Evolutionary conservation across 2,329 filamentous ascomycete genomes (phyloP), one percentile per base, ranked within the genome.

Genomic region (Pseudogymnoascus sp.): DNA sequence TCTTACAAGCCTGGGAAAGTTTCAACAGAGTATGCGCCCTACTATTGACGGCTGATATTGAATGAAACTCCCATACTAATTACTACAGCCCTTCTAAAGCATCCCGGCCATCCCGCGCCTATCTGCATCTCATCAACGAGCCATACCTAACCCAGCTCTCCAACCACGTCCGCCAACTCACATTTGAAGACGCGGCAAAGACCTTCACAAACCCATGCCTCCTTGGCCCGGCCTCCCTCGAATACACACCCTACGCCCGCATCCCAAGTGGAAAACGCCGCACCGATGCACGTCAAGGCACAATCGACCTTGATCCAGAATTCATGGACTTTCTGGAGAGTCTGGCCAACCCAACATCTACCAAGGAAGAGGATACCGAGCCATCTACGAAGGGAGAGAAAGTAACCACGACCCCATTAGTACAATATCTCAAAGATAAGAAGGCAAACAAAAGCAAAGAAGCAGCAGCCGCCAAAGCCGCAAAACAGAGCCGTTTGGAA

Each of bases 231-330:
- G 93, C 95, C 0, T 83, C 84, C 4, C 79, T 97, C 59, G 93
- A 96, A 71, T 90, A 90, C 70, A 86, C 93, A 16, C 84, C 89
- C 0, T 96, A 93, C 77, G 90, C 91, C 68, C 93, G 93, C 70
- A 84, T 91, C 1, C 91, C 93, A 1, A 85, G 84, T 64, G 84
- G 82, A 37, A 91, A 90, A 73, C 84, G 85, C 60, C 87, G 91
- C 35, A 84, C 86, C 62, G 95, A 99, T 78, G 86, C 87, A 61
- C 87, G 93, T 12, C 91, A 96, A 74, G 95, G 93, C 61, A 96
- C 92, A 2, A 98, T 99, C 68, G 95, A 99, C 70, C 92, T 96
- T 73, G 95, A 99, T 71, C 87, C 91, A 0, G 95, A 98, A 70
- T 99, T 97, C 70, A 96, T 97, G 79, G 86, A 88, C 26, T 99